Evolutionary conservation across 495 filamentous ascomycete genomes (phyloP).

Genomic region (Podospora pseudopauciseta): DNA sequence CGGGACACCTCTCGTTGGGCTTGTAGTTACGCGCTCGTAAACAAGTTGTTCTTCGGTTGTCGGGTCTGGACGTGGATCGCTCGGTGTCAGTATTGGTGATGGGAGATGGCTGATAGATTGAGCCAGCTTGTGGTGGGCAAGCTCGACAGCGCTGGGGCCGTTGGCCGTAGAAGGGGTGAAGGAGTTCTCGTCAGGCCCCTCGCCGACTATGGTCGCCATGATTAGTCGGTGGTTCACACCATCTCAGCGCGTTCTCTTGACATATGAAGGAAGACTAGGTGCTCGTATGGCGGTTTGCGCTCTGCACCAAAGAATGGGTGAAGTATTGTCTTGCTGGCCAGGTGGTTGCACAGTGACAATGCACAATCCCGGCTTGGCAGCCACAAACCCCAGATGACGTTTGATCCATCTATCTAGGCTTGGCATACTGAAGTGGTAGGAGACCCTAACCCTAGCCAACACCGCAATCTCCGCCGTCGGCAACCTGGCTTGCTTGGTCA

Average conservation of each 20-base stretch:
- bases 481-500: no score
- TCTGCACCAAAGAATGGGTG: no score
- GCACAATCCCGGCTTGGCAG: slow-evolving; percentile 3
- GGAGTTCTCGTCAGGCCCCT: not conserved
- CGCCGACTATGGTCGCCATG: not conserved
- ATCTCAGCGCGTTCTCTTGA: not conserved
- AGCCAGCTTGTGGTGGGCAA: not conserved
- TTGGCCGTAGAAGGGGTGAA: not conserved
- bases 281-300: no score
- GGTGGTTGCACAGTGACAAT: not conserved
- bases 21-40: slow-evolving; percentile 16
- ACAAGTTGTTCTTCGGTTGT: not conserved
- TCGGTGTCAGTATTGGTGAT: slow-evolving; percentile 19
- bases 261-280: no score
- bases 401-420: not conserved
- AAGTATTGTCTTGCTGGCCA: not conserved
- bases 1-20: slow-evolving; percentile 26
- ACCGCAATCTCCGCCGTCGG: no score
- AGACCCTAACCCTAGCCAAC: not conserved
- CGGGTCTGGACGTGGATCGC: slow-evolving; percentile 2
- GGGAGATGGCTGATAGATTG: slow-evolving; percentile 13
- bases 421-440: not conserved
- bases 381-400: not conserved
- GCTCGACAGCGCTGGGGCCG: not conserved
- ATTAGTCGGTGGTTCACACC: slow-evolving; percentile 1